Conservation (phyloP, 1,284 basidiomycete genomes). For the Cerioporus squamosus region DNA sequence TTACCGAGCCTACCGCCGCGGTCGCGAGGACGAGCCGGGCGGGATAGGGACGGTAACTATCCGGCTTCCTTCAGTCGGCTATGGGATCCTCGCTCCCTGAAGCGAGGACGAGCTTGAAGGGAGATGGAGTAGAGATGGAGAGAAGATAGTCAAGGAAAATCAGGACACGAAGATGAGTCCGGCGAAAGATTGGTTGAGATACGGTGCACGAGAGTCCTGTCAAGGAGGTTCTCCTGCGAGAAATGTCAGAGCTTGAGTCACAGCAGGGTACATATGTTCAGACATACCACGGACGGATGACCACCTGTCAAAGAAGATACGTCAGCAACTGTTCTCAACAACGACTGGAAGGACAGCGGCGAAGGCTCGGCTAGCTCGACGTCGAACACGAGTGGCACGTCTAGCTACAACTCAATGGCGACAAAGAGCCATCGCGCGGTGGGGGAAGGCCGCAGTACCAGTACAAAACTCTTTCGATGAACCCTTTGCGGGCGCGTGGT, state of each 20-base stretch:
- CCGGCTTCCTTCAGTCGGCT: constrained; percentile 57
- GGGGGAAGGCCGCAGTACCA: no score
- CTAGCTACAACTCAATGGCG: no score
- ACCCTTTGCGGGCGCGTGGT: no score
- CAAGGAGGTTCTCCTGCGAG: constrained; percentile 77
- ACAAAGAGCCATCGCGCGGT: no score
- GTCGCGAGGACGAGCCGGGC: constrained; percentile 63
- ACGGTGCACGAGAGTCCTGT: constrained; percentile 45
- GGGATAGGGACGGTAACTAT: constrained; percentile 61
- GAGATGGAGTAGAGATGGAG: constrained; percentile 19
- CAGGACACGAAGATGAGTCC: constrained; percentile 23
- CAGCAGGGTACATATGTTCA: not conserved
- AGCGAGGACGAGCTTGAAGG: constrained; percentile 67
- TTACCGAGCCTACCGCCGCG: constrained; percentile 78
- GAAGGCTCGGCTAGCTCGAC: constrained; percentile 17
- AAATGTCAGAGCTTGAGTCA: constrained; percentile 18
- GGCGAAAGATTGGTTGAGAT: constrained; percentile 20
- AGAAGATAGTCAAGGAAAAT: constrained; percentile 23
- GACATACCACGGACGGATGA: constrained; percentile 74
- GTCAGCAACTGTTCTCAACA: constrained; percentile 5
- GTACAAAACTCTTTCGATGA: no score
- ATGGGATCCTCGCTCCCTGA: constrained; percentile 66
- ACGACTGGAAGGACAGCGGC: not conserved
- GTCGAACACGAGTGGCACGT: no score
- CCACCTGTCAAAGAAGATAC: constrained; percentile 56